These are phyloP conservation scores for Sclerotinia glacialis DNA, from an alignment of 2,329 filamentous ascomycete genomes.

Conservation along the genomic window DNA sequence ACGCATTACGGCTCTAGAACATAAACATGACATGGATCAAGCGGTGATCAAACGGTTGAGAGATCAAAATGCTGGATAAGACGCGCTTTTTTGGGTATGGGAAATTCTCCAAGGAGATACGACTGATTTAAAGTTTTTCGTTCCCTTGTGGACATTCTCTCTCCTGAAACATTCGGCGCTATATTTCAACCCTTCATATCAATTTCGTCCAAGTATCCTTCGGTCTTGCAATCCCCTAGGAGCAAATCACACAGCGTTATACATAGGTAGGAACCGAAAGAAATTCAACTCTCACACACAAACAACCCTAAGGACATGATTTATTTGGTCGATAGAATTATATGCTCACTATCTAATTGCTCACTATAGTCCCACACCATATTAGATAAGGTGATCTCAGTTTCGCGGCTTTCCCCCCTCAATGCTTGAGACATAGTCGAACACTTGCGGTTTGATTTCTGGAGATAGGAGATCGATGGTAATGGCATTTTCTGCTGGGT, in stretches of 20 bases:
- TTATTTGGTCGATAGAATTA: neutral
- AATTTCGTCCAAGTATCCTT: neutral
- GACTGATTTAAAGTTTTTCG: neutral
- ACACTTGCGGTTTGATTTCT: no score
- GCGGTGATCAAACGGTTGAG: constrained; percentile 41
- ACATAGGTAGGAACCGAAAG: no score
- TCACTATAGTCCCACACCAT: no score
- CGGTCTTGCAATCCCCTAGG: neutral
- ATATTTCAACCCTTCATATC: neutral
- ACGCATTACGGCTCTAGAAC: constrained; percentile 56
- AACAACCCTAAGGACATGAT: neutral
- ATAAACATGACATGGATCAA: constrained; percentile 53
- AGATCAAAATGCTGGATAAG: constrained; percentile 7
- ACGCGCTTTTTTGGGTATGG: neutral
- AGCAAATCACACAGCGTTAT: neutral
- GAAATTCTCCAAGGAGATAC: no score
- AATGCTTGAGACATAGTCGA: no score
- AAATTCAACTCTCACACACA: neutral
- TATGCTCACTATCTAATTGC: no score
- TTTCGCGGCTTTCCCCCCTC: no score
- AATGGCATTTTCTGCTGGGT: no score
- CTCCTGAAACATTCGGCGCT: no score
- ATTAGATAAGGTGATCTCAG: no score
- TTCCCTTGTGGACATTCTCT: neutral
- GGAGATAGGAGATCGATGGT: no score